These are phyloP conservation scores for Fusarium nygamai DNA, from an alignment of 2,329 filamentous ascomycete species.

Conservation along the genomic window DNA sequence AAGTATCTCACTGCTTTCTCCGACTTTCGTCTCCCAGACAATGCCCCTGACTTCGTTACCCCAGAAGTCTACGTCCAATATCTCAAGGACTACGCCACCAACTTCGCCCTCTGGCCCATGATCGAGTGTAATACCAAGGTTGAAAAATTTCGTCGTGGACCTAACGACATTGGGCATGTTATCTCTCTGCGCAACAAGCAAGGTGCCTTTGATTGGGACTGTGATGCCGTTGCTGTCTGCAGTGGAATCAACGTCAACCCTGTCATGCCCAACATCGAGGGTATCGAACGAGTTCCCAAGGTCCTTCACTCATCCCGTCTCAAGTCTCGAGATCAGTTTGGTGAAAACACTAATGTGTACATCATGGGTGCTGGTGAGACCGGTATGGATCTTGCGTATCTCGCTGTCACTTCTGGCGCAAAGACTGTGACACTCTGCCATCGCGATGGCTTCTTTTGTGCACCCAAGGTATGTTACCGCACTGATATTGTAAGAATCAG, in stretches of 20 bases:
- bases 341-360: conserved; percentile 51
- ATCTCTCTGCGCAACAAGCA: conserved; percentile 15
- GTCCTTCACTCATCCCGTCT: conserved; percentile 57
- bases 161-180: conserved; percentile 12
- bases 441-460: conserved; percentile 57
- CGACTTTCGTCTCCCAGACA: conserved; percentile 55
- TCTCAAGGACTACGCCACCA: conserved; percentile 52
- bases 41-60: conserved; percentile 57
- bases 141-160: conserved; percentile 34
- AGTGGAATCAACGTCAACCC: conserved; percentile 57
- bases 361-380: conserved; percentile 59
- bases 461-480: conserved; percentile 50
- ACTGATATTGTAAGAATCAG: rapidly evolving
- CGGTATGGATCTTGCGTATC: conserved; percentile 56
- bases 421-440: conserved; percentile 56
- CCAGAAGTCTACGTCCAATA: conserved; percentile 54
- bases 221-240: conserved; percentile 59
- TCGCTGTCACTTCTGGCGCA: conserved; percentile 56
- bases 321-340: conserved; percentile 55
- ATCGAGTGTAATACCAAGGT: conserved; percentile 52
- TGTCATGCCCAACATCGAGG: conserved; percentile 51
- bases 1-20: conserved; percentile 62
- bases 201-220: conserved; percentile 44
- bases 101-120: conserved; percentile 50
- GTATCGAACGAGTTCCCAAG: conserved; percentile 49